Conservation (phyloP, 1,139 yeast species). For the Pichia sp. region DNA sequence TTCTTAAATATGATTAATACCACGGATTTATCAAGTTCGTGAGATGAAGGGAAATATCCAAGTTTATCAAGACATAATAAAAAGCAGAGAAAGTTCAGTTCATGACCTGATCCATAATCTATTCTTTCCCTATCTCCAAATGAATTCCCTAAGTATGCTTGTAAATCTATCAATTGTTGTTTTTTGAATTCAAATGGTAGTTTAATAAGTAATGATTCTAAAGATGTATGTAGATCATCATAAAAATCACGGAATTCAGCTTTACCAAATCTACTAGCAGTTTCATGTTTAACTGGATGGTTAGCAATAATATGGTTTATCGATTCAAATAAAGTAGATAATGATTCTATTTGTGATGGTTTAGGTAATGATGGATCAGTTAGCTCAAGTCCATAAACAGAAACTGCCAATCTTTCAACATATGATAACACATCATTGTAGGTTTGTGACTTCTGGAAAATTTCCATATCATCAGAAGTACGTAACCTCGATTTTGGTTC, state of each 20-base stretch:
- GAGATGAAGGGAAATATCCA: constrained; percentile 21
- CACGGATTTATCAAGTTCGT: constrained; percentile 44
- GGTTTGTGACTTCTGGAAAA: constrained; percentile 54
- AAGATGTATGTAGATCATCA: constrained; percentile 49
- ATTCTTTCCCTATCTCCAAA: constrained; percentile 86
- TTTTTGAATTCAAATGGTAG: constrained; percentile 10
- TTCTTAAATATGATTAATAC: constrained; percentile 59
- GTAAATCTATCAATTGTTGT: constrained; percentile 21
- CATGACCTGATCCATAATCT: constrained; percentile 98
- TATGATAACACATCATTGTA: constrained; percentile 49
- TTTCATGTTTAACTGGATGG: constrained; percentile 66
- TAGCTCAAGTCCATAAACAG: constrained; percentile 60
- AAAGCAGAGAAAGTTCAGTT: constrained; percentile 74
- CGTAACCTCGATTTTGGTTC: constrained; percentile 51
- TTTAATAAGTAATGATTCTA: constrained; percentile 24
- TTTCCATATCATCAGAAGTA: constrained; percentile 53
- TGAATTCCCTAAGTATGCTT: constrained; percentile 31
- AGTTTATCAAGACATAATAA: constrained; percentile 36
- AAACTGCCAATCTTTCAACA: constrained; percentile 51
- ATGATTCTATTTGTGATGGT: constrained; percentile 27
- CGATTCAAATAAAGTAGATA: constrained; percentile 40
- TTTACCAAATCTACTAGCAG: constrained; percentile 83
- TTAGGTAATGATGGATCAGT: constrained; percentile 38
- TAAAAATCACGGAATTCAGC: constrained; percentile 80
- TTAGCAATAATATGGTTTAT: constrained; percentile 41